Evolutionary conservation across 192 early-diverging fungal species (phyloP), one percentile per base, ranked within the genome.

Genomic region (Backusella morwellensis): DNA sequence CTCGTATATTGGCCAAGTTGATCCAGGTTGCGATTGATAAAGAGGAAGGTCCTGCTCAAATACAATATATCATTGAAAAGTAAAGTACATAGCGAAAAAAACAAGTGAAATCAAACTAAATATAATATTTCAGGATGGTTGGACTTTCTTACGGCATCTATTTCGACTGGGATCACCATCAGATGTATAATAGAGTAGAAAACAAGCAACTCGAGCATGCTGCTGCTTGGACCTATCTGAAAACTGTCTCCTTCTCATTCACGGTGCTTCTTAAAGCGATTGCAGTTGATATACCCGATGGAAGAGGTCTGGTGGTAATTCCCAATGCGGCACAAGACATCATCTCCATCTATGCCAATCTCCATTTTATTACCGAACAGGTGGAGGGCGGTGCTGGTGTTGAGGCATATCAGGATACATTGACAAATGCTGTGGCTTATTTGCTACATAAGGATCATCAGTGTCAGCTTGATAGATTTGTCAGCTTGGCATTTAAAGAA

Each of bases 371-470:
- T 42, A 85, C 83, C 0, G 83, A 85, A 72, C 78, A 77, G 32
- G 71, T 88, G 14, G 84, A 83, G 2, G 66, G 80, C 7, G 83
- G 82, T 63, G 70, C 63, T 19, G 81, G 83, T 23, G 86, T 86
- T 52, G 84, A 87, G 66, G 85, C 81, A 0, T 87, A 88, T 63
- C 84, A 90, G 72, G 82, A 87, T 7, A 84, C 84, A 9, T 73
- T 88, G 11, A 83, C 83, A 9, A 80, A 81, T 15, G 70, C 85
- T 11, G 77, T 88, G 40, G 78, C 86, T 7, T 77, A 83, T 12
- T 72, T 87, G 63, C 81, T 68, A 66, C 74, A 75, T 34, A 50
- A 78, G 34, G 68, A 75, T 52, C 70, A 82, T 67, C 68, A 66
- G 0, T 66, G 69, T 35, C 41, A 77, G 44, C 36, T 83, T 17